Conservation (phyloP, 768 basidiomycete genomes). For the Lentinula lateritia region DNA sequence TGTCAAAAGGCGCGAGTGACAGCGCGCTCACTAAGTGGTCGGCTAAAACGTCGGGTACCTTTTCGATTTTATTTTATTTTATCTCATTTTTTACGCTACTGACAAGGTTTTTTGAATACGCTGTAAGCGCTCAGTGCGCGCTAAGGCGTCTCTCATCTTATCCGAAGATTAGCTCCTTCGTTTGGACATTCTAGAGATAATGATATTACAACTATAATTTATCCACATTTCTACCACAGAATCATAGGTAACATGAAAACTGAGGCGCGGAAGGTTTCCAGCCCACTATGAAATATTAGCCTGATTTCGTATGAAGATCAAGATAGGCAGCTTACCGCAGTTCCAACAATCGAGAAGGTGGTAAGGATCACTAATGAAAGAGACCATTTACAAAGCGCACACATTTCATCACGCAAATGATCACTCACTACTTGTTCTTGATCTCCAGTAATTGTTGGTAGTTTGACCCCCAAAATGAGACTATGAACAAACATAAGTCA, state of each 20-base stretch:
- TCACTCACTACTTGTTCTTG: conserved; percentile 22
- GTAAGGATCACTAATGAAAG: conserved; percentile 16
- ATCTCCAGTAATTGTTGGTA: conserved; percentile 18
- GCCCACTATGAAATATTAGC: conserved; percentile 2
- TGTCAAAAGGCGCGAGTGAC: too few species aligned
- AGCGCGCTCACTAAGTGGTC: too few species aligned
- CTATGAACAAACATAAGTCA: not conserved
- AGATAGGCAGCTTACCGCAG: conserved; percentile 12
- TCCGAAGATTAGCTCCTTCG: too few species aligned
- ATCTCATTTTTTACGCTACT: too few species aligned
- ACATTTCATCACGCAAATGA: not conserved
- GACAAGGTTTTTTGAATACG: too few species aligned
- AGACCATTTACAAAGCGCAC: not conserved
- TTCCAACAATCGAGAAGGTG: conserved; percentile 23
- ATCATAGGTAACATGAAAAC: conserved; percentile 10
- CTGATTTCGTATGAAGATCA: not conserved
- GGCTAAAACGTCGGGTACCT: too few species aligned
- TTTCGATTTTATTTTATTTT: too few species aligned
- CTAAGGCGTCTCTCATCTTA: too few species aligned
- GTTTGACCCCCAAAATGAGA: conserved; percentile 22
- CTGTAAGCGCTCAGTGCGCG: too few species aligned
- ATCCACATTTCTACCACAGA: too few species aligned
- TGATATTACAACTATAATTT: too few species aligned
- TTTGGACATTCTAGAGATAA: too few species aligned
- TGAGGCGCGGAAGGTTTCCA: conserved; percentile 4